A percentile compares a stretch with the other conserved stretches of the same genome.
phyloP scores from a whole-genome alignment of 176 grass and related monocot species.

The Aegilops sharonensis region DNA sequence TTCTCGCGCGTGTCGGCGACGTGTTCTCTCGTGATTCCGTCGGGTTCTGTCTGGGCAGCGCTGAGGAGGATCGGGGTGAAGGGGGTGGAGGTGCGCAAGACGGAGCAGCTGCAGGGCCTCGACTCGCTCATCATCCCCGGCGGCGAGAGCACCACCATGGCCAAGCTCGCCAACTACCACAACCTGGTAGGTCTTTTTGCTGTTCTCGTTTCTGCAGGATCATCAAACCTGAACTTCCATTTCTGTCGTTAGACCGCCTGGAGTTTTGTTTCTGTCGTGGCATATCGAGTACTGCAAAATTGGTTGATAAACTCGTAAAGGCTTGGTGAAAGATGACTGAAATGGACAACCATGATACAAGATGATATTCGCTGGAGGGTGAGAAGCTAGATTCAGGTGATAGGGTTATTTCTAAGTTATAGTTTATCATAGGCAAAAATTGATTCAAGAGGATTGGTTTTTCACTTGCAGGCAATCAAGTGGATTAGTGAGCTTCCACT shows the following conservation, averaged over 20 bases:
- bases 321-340: background rate
- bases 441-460: background rate
- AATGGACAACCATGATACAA: background rate
- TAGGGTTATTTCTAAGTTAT: background rate
- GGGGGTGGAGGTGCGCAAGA: slow-evolving; percentile 85
- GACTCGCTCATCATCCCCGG: slow-evolving; percentile 96
- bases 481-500: background rate
- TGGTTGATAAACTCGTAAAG: background rate
- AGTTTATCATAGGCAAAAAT: background rate
- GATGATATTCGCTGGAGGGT: background rate
- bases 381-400: background rate
- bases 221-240: background rate
- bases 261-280: background rate
- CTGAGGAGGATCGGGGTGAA: slow-evolving; percentile 88
- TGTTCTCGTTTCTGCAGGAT: background rate
- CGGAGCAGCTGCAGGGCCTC: slow-evolving; percentile 67
- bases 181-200: slow-evolving; percentile 53
- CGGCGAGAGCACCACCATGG: slow-evolving; percentile 99
- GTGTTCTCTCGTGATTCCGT: background rate
- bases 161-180: slow-evolving; percentile 88
- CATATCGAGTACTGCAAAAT: background rate
- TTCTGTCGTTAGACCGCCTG: background rate
- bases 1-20: background rate
- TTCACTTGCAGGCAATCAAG: background rate
- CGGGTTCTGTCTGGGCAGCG: slow-evolving; percentile 34